Percentiles rank a stretch among this genome's conserved stretches.
These are phyloP conservation scores for Phytophthora crassamura DNA, from an alignment of 352 stramenopile species.

Conservation along the genomic window DNA sequence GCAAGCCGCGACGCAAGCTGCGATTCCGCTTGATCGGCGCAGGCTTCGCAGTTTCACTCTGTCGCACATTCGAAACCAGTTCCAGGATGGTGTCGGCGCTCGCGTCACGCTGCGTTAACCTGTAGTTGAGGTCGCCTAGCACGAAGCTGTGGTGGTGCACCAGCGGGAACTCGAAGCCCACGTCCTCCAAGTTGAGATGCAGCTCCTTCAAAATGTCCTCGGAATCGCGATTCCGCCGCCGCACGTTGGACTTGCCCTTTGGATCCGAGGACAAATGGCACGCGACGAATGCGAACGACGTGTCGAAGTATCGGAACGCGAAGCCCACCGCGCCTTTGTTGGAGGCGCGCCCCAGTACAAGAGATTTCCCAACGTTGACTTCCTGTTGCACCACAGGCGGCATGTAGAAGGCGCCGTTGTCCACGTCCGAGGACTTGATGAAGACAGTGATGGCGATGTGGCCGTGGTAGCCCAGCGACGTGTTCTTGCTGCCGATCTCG, in stretches of 20 bases:
- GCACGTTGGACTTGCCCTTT: conserved; percentile 83
- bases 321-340: conserved; percentile 93
- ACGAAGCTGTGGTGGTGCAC: conserved; percentile 91
- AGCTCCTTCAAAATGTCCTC: conserved; percentile 79
- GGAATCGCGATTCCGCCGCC: conserved; percentile 77
- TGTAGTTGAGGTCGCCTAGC: conserved; percentile 92
- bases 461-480: conserved; percentile 83
- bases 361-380: conserved; percentile 79
- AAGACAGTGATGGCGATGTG: conserved; percentile 91
- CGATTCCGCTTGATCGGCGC: conserved; percentile 28
- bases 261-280: conserved; percentile 90
- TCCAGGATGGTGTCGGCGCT: conserved; percentile 66
- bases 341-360: conserved; percentile 78
- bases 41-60: conserved; percentile 40
- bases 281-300: conserved; percentile 86
- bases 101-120: conserved; percentile 65
- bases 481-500: conserved; percentile 86
- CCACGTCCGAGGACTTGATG: conserved; percentile 69
- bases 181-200: conserved; percentile 81
- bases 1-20: conserved; percentile 35
- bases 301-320: conserved; percentile 88
- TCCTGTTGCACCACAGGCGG: conserved; percentile 72
- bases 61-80: conserved; percentile 56
- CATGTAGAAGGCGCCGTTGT: conserved; percentile 83
- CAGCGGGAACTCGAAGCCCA: conserved; percentile 86